Conservation (phyloP, 2,329 filamentous ascomycete species). For the Cephalotrichum gorgonifer region DNA sequence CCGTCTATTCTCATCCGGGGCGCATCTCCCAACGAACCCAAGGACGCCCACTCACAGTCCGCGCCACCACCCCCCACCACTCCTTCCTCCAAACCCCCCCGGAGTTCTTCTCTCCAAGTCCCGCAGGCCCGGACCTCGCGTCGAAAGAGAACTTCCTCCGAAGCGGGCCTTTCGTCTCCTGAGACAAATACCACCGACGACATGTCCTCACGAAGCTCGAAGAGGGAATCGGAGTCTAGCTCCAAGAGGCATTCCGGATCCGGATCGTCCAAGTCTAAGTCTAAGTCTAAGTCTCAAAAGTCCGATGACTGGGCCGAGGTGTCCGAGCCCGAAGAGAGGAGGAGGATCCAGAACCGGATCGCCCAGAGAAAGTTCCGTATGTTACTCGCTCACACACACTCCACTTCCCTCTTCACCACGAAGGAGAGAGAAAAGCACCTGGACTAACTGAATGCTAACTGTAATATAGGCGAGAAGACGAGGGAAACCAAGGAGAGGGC, state of each 20-base stretch:
- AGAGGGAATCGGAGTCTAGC: slow-evolving; percentile 11
- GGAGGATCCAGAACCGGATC: slow-evolving; percentile 66
- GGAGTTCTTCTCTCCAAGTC: not conserved
- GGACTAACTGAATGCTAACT: not conserved
- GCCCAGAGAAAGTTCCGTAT: slow-evolving; percentile 68
- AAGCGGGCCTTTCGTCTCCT: slow-evolving; percentile 15
- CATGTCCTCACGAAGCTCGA: slow-evolving; percentile 21
- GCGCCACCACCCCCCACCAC: slow-evolving; percentile 2
- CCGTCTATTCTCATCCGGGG: slow-evolving; percentile 2
- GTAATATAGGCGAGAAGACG: slow-evolving; percentile 52
- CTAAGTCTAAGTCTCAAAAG: slow-evolving; percentile 29
- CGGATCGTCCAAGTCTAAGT: slow-evolving; percentile 23
- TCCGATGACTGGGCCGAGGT: slow-evolving; percentile 60
- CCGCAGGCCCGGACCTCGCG: not conserved
- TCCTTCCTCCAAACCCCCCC: not conserved
- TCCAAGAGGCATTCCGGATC: slow-evolving; percentile 17
- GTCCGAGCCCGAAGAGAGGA: slow-evolving; percentile 58
- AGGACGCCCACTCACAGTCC: not conserved
- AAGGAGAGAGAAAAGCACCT: too few relatives aligned
- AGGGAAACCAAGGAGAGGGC: slow-evolving; percentile 56
- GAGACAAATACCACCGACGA: slow-evolving; percentile 15
- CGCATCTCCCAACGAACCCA: not conserved
- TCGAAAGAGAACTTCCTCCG: slow-evolving; percentile 10
- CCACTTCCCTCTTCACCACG: not conserved
- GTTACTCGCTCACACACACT: slow-evolving; percentile 14